Conservation (phyloP, 345 rosid genomes). For the Rhodamnia rubescens region DNA sequence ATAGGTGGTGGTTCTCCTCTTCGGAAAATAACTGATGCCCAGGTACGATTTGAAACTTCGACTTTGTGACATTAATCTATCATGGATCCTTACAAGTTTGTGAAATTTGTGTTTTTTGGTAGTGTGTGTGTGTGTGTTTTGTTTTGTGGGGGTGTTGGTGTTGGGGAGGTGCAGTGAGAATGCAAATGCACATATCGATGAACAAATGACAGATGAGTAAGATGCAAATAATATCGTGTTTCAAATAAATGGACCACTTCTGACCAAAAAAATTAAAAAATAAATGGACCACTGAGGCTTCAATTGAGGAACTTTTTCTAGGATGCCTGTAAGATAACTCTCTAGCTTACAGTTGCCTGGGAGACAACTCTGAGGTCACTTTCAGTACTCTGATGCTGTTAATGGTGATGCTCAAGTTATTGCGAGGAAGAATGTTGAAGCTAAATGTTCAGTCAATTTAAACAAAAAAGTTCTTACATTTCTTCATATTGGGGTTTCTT, state of each 20-base stretch:
- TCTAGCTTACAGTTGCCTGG: neutral
- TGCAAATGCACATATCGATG: neutral
- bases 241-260: neutral
- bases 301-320: neutral
- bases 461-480: neutral
- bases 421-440: neutral
- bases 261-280: neutral
- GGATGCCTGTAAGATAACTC: neutral
- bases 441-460: neutral
- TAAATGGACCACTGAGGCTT: neutral
- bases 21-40: constrained; percentile 86
- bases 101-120: neutral
- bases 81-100: neutral
- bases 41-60: constrained; percentile 27
- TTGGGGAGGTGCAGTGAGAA: neutral
- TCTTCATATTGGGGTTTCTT: neutral
- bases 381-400: neutral
- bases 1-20: constrained; percentile 98
- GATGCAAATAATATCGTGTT: neutral
- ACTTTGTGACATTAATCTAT: neutral
- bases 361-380: neutral
- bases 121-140: neutral
- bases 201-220: neutral
- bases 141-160: neutral
- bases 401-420: neutral